Base-by-base conservation (phyloP, 768 basidiomycete genomes). In the Leccinellum luteum region DNA sequence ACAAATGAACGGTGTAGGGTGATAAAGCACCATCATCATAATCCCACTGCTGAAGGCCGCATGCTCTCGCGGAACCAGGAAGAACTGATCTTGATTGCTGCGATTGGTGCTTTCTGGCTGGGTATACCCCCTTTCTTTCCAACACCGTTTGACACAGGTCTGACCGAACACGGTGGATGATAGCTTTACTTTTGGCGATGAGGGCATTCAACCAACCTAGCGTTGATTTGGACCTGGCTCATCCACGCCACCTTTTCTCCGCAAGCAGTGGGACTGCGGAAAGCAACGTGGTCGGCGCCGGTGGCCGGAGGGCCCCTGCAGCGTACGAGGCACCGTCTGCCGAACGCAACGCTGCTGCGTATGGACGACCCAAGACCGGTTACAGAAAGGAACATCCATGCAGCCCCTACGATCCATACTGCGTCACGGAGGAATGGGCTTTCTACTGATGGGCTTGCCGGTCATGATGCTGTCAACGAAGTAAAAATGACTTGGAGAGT, bases 81-180 rank as follows among this genome's bases (percentile, higher is more conserved):
- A 66, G 89, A 92, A 65, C 79, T 84, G 72, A 74, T 87, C 19
- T 66, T 92, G 70, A 86, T 92, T 59, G 84, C 77, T 6, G 85
- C 86, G 3, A 79, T 91, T 56, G 89, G 85, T 12, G 73, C 91
- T 57, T 82, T 89, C 67, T 92, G 88, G 87, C 75, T 91, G 51
- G 88, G 90, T 90, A 69, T 69, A 83, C 74, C 32, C 23, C 19
- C 41, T 23, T 57, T 44, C 14, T 28, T 53, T 31, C 3, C 2
- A 28, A 4, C 35, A 23, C 38, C 9, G 2, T 41, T 50, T 34
- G 10, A 49, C 41, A 12, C 32, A 30, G 15, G 51, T 56, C 53
- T 64, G 55, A 60, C 52, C 48, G 38, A 31, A 17, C 31, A 41
- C 43, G 25, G 19, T 45, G 34, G 30, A 45, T 17, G 23, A 52